phyloP scores from a whole-genome alignment of 192 early-diverging fungal species.

The Dissophora ornata region DNA sequence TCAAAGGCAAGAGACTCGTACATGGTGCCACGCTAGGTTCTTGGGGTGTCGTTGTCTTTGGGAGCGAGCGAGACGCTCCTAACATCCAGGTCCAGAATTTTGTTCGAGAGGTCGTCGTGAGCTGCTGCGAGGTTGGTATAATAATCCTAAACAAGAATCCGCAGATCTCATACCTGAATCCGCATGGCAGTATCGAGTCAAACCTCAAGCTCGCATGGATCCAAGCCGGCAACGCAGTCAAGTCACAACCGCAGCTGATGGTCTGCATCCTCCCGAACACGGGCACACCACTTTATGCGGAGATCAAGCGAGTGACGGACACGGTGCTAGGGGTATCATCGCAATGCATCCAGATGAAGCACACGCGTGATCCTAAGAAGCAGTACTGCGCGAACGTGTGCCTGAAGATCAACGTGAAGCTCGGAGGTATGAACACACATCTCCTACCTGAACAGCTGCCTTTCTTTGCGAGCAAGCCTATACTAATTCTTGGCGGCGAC shows the following conservation, averaged over 20 bases:
- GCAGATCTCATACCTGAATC: slow-evolving; percentile 62
- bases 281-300: slow-evolving; percentile 83
- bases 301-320: slow-evolving; percentile 89
- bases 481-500: slow-evolving; percentile 91
- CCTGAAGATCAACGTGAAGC: slow-evolving; percentile 94
- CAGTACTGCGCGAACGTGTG: slow-evolving; percentile 94
- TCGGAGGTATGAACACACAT: slow-evolving; percentile 87
- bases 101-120: slow-evolving; percentile 76
- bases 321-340: slow-evolving; percentile 88
- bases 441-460: slow-evolving; percentile 65
- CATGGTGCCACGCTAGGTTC: slow-evolving; percentile 76
- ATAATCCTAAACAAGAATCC: slow-evolving; percentile 58
- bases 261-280: slow-evolving; percentile 88
- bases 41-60: slow-evolving; percentile 88
- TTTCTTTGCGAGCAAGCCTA: slow-evolving; percentile 73
- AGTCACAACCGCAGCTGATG: slow-evolving; percentile 80
- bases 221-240: slow-evolving; percentile 72
- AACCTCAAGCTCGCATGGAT: slow-evolving; percentile 77
- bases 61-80: slow-evolving; percentile 63
- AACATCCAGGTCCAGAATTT: slow-evolving; percentile 70
- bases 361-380: slow-evolving; percentile 76
- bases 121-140: slow-evolving; percentile 78
- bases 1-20: slow-evolving; percentile 81
- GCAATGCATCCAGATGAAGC: slow-evolving; percentile 90
- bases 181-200: slow-evolving; percentile 77